Base-by-base conservation (phyloP, 257 asterid species). In the Fraxinus anomala region DNA sequence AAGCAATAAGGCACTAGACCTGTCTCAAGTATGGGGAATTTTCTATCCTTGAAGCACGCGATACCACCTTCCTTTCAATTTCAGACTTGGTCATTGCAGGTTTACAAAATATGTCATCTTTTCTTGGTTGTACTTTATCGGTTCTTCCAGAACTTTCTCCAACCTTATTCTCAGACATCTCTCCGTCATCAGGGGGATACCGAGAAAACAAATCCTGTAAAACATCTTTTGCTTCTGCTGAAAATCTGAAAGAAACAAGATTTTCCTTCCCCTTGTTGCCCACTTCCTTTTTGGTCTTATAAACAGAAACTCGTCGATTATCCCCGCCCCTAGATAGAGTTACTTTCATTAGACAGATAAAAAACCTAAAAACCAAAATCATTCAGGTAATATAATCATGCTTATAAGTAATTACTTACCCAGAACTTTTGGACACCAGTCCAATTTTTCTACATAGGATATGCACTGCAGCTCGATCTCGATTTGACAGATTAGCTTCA, bases 401-500 rank as follows among this genome's bases (percentile, higher is more conserved):
- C 63, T 73, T 72, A 42, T 42, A 42, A 56, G 34, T 24, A 23
- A 61, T 76, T 30, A 83, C 94, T 82, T 82, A 95, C 99, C 98
- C 99, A 37, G 68, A 70, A 84, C 96, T 93, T 87, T 89, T 93
- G 17, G 98, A 89, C 75, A 72, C 86, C 90, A 93, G 65, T 14
- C 99, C 97, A 89, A 86, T 72, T 84, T 87, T 89, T 82, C 70
- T 78, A 87, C 91, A 87, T 73, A 89, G 47, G 16, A 7, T 19
- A 87, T 93, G 97, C 84, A 91, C 97, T 40, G 85, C 82, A 51
- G 90, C 94, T 72, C 97, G 96, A 73, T 93, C 96, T 8, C 13
- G 28, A 77, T 87, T 89, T 14, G 73, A 56, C 80, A 95, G 85
- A 79, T 76, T 69, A 10, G 86, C 84, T 73, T 92, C 85, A 80